A percentile compares a stretch with the other conserved stretches of the same genome.
These are phyloP conservation scores for Penicillium janthinellum DNA, from an alignment of 2,329 filamentous ascomycete species.

Conservation along the genomic window DNA sequence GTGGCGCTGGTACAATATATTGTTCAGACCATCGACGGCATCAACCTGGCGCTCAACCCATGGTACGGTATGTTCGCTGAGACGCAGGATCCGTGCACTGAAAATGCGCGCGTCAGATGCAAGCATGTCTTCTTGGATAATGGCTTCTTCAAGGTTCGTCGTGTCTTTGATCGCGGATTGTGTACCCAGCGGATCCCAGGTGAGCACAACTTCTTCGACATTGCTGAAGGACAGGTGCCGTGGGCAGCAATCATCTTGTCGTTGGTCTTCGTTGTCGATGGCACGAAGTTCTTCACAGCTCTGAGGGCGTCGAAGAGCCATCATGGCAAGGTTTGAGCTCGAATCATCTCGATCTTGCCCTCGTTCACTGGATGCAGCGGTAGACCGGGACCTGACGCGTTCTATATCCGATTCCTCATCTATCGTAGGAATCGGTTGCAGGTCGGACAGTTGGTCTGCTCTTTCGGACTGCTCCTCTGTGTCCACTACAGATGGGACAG, in stretches of 20 bases:
- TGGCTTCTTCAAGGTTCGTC: slow-evolving; percentile 43
- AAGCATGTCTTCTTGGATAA: slow-evolving; percentile 43
- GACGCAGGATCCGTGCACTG: slow-evolving; percentile 38
- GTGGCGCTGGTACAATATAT: slow-evolving; percentile 63
- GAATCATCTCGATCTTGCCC: slow-evolving; percentile 26
- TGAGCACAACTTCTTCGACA: slow-evolving; percentile 49
- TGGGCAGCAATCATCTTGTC: slow-evolving; percentile 37
- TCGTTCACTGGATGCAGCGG: slow-evolving; percentile 32
- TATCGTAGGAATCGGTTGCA: slow-evolving; percentile 20
- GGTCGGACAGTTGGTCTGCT: slow-evolving; percentile 12
- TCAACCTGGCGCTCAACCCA: slow-evolving; percentile 49
- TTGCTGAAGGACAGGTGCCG: slow-evolving; percentile 51
- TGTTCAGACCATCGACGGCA: slow-evolving; percentile 61
- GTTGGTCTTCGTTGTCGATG: slow-evolving; percentile 20
- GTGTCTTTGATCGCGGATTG: slow-evolving; percentile 35
- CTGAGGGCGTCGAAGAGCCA: slow-evolving; percentile 41
- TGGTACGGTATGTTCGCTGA: slow-evolving; percentile 41
- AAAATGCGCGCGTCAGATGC: slow-evolving; percentile 40
- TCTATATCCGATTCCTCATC: slow-evolving; percentile 35
- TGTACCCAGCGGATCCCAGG: slow-evolving; percentile 35
- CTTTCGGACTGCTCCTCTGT: slow-evolving; percentile 22
- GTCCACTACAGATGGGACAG: slow-evolving; percentile 24
- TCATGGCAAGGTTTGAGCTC: slow-evolving; percentile 27
- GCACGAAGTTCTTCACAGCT: slow-evolving; percentile 36
- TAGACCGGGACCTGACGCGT: slow-evolving; percentile 32